Evolutionary conservation across 208 protist species (phyloP).

Genomic region (Leishmania guyanensis): DNA sequence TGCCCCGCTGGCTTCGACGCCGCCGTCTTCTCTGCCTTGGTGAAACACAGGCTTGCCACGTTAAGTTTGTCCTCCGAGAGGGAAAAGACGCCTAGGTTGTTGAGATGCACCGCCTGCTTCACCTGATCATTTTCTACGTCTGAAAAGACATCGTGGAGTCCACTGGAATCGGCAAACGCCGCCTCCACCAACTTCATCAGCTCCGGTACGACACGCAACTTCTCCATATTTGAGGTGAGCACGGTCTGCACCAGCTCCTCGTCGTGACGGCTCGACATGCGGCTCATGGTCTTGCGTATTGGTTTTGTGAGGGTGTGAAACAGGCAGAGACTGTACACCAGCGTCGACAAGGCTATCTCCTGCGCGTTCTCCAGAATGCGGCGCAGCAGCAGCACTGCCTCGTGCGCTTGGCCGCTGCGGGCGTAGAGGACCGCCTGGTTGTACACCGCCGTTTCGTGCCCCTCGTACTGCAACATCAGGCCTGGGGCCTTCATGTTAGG

Average conservation of each 20-base stretch:
- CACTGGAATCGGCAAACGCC: conserved; percentile 78
- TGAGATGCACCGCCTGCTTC: conserved; percentile 80
- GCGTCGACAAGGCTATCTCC: conserved; percentile 52
- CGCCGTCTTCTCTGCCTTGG: conserved; percentile 68
- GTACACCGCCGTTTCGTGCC: conserved; percentile 79
- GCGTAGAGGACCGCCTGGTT: conserved; percentile 79
- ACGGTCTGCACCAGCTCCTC: conserved; percentile 80
- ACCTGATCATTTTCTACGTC: conserved; percentile 31
- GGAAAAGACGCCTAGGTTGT: conserved; percentile 85
- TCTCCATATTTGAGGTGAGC: conserved; percentile 48
- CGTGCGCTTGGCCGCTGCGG: conserved; percentile 58
- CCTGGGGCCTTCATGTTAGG: conserved; percentile 31
- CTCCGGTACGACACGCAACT: conserved; percentile 45
- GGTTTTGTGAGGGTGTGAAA: conserved; percentile 83
- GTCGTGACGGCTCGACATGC: conserved; percentile 56
- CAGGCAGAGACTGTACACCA: conserved; percentile 67
- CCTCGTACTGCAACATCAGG: conserved; percentile 74
- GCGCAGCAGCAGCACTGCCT: conserved; percentile 71
- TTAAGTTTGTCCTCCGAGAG: conserved; percentile 77
- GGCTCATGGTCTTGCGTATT: conserved; percentile 40
- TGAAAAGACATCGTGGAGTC: conserved; percentile 72
- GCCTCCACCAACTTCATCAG: conserved; percentile 53
- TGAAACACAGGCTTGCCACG: conserved; percentile 83
- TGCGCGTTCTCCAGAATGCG: conserved; percentile 61
- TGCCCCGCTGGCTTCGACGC: conserved; percentile 31